These are phyloP conservation scores for Trametes sp. DNA, from an alignment of 1,284 basidiomycete species.

Conservation along the genomic window DNA sequence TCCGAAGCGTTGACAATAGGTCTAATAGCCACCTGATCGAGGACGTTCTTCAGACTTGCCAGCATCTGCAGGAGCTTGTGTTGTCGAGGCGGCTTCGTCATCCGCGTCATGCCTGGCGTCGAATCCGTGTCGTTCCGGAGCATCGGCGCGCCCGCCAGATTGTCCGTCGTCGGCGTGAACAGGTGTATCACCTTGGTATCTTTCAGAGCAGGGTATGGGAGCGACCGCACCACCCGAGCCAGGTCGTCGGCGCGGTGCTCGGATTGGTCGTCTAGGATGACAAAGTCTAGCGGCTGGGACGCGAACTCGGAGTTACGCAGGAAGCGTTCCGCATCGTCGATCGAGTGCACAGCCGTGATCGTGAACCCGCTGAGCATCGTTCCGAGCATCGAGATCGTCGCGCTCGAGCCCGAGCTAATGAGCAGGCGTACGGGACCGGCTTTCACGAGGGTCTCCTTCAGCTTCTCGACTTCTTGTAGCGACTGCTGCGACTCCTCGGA, in stretches of 20 bases:
- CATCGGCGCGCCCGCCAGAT: constrained; percentile 56
- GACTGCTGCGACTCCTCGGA: constrained; percentile 61
- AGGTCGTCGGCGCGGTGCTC: constrained; percentile 63
- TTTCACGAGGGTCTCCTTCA: constrained; percentile 52
- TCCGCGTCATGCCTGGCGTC: constrained; percentile 63
- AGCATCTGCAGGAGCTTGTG: constrained; percentile 67
- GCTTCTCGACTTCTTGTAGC: constrained; percentile 52
- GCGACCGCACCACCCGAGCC: constrained; percentile 52
- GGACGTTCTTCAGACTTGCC: constrained; percentile 63
- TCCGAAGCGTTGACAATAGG: constrained; percentile 49
- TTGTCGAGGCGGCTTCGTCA: constrained; percentile 74
- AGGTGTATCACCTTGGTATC: constrained; percentile 73
- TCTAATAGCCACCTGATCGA: constrained; percentile 48
- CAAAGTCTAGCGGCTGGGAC: constrained; percentile 59
- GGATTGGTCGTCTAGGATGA: constrained; percentile 71
- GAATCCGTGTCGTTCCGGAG: constrained; percentile 51
- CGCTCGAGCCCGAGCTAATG: constrained; percentile 62
- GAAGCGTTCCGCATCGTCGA: constrained; percentile 54
- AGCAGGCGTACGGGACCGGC: constrained; percentile 59
- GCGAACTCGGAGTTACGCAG: constrained; percentile 46
- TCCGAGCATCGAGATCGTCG: constrained; percentile 60
- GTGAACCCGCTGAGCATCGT: constrained; percentile 65
- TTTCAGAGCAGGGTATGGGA: constrained; percentile 47
- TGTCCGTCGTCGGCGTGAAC: constrained; percentile 70
- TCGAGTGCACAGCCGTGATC: constrained; percentile 51